These are phyloP conservation scores for Vaccinium macrocarpon DNA, from an alignment of 148 eudicot genomes.

Conservation along the genomic window DNA sequence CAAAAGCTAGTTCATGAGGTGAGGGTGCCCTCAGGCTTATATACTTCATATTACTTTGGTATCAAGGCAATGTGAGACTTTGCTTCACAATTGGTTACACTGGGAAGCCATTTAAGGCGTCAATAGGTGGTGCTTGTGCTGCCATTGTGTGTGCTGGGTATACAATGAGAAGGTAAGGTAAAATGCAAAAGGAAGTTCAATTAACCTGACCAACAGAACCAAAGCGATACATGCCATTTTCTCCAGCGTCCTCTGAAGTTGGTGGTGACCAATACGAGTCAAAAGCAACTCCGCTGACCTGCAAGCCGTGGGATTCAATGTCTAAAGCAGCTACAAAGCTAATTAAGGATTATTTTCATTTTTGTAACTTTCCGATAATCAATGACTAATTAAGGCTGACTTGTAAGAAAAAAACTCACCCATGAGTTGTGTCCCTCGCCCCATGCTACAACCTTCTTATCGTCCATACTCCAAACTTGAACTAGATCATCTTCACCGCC, in stretches of 20 bases:
- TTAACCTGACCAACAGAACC: conserved; percentile 75
- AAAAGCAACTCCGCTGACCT: conserved; percentile 79
- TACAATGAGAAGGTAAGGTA: not conserved
- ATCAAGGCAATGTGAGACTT: no score
- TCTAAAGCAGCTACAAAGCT: not conserved
- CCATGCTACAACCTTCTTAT: conserved; percentile 62
- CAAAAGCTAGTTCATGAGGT: no score
- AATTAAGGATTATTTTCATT: not conserved
- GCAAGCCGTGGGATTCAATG: conserved; percentile 22
- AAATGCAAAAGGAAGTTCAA: not conserved
- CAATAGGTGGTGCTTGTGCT: not conserved
- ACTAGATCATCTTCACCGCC: conserved; percentile 71
- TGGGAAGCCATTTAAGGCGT: not conserved
- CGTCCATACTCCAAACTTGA: conserved; percentile 72
- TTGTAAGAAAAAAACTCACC: conserved; percentile 32
- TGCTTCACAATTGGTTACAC: no score
- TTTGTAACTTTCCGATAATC: not conserved
- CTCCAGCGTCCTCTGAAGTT: conserved; percentile 49
- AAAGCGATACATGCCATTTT: conserved; percentile 58
- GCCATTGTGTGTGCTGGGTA: not conserved
- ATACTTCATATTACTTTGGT: no score
- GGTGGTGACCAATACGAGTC: conserved; percentile 69
- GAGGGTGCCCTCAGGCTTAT: no score
- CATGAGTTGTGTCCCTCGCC: conserved; percentile 70
- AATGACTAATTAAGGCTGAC: not conserved